Conservation (phyloP, 1,284 basidiomycete species). For the Coniophora puteana region DNA sequence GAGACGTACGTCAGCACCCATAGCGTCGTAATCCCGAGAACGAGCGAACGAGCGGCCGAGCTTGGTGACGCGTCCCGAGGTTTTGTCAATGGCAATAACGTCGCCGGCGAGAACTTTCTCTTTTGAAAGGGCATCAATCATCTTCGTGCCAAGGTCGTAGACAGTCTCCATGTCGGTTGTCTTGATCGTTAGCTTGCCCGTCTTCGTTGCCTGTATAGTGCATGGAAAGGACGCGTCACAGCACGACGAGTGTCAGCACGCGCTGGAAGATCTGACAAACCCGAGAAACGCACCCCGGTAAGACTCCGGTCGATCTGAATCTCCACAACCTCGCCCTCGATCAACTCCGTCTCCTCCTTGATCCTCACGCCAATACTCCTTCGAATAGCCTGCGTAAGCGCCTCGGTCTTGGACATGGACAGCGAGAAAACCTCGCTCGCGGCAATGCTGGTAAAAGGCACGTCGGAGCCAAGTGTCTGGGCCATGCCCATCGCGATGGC, state of each 20-base stretch:
- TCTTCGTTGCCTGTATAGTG: conserved; percentile 87
- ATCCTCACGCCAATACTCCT: conserved; percentile 96
- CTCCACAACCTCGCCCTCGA: conserved; percentile 98
- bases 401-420: conserved; percentile 98
- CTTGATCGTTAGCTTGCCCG: conserved; percentile 96
- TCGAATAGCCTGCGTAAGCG: conserved; percentile 94
- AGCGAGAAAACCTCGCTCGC: conserved; percentile 97
- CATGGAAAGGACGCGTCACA: conserved; percentile 1
- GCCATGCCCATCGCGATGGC: conserved; percentile 99
- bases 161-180: conserved; percentile 99
- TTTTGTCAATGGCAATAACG: conserved; percentile 96
- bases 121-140: conserved; percentile 96
- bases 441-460: conserved; percentile 97
- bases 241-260: conserved; percentile 9
- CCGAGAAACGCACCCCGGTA: conserved; percentile 75
- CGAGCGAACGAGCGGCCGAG: conserved; percentile 94
- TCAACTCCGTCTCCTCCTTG: conserved; percentile 96
- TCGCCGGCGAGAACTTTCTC: conserved; percentile 98
- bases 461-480: conserved; percentile 88
- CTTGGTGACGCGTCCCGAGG: conserved; percentile 96
- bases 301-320: conserved; percentile 97
- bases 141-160: conserved; percentile 97
- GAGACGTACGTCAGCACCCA: conserved; percentile 89
- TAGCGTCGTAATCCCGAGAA: conserved; percentile 97
- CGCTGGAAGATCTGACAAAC: background rate